A percentile compares a stretch with the other conserved stretches of the same genome.
Evolutionary conservation across 2,329 filamentous ascomycete species (phyloP).

Genomic region (Nemania bipapillata): DNA sequence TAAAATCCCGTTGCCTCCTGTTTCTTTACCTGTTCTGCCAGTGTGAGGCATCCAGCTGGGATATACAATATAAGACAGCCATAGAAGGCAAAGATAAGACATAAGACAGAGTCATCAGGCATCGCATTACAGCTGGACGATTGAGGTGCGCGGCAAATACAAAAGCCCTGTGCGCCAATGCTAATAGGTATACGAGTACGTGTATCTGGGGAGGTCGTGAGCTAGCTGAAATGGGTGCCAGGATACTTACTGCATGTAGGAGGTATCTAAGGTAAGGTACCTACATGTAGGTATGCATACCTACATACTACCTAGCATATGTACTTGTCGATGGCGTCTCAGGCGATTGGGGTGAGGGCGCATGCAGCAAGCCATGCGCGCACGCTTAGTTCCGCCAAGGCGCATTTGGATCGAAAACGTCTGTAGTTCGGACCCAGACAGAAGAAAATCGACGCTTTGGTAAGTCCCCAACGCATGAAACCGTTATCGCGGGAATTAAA

Average conservation of each 20-base stretch:
- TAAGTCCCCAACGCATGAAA: slow-evolving; percentile 5
- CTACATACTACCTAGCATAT: too few species aligned
- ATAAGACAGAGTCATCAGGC: slow-evolving; percentile 23
- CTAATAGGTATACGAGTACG: slow-evolving; percentile 2
- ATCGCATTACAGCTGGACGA: slow-evolving; percentile 11
- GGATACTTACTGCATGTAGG: background rate
- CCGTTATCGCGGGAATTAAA: slow-evolving; percentile 26
- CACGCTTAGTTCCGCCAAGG: slow-evolving; percentile 32
- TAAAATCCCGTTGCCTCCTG: background rate
- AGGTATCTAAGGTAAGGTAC: background rate
- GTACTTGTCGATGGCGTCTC: background rate
- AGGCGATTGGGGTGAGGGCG: slow-evolving; percentile 18
- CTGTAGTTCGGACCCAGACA: slow-evolving; percentile 5
- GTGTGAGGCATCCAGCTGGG: background rate
- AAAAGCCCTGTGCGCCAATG: slow-evolving; percentile 16
- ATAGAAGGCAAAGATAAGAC: slow-evolving; percentile 2
- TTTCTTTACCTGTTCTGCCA: background rate
- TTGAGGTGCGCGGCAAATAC: background rate
- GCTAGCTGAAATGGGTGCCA: background rate
- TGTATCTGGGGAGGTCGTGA: background rate
- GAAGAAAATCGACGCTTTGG: background rate
- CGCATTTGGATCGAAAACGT: slow-evolving; percentile 19
- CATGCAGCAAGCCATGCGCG: slow-evolving; percentile 31
- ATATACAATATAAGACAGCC: slow-evolving; percentile 3
- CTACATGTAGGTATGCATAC: background rate